These are phyloP conservation scores for Geranomyces michiganensis DNA, from an alignment of 192 early-diverging fungal genomes.

Conservation along the genomic window DNA sequence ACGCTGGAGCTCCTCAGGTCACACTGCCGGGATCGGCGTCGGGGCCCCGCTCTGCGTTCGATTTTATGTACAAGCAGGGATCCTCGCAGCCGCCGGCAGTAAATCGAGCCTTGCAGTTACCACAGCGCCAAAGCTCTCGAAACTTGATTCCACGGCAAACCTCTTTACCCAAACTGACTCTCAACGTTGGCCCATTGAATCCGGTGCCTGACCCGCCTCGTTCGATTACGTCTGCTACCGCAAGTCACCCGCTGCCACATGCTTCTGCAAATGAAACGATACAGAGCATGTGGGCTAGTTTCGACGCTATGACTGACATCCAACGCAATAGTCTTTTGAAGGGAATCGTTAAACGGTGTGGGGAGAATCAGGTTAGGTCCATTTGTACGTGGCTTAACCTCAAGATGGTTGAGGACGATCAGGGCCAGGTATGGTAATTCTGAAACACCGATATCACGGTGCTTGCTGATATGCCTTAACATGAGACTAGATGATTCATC, in stretches of 20 bases:
- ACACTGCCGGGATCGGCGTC: neutral
- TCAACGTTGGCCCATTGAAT: conserved; percentile 1
- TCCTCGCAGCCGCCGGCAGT: neutral
- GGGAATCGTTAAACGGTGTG: conserved; percentile 47
- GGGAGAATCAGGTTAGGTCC: conserved; percentile 44
- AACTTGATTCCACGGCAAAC: neutral
- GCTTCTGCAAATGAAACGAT: conserved; percentile 35
- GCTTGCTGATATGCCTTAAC: too few relatives aligned
- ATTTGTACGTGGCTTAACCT: conserved; percentile 54
- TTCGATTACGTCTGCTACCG: neutral
- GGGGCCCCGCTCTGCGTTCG: neutral
- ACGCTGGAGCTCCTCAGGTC: neutral
- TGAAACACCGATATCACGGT: too few relatives aligned
- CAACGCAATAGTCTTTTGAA: conserved; percentile 53
- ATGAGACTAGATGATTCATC: conserved; percentile 1
- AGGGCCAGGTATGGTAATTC: conserved; percentile 2
- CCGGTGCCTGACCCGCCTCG: neutral
- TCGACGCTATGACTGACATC: conserved; percentile 46
- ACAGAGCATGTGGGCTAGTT: conserved; percentile 51
- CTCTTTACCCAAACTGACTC: conserved; percentile 5
- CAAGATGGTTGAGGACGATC: conserved; percentile 38
- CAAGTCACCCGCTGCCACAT: neutral
- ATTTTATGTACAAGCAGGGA: neutral
- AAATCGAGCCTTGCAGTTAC: neutral
- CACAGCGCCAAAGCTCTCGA: neutral